phyloP scores from a whole-genome alignment of 1,139 yeast genomes.

The Yamadazyma membranifaciens region DNA sequence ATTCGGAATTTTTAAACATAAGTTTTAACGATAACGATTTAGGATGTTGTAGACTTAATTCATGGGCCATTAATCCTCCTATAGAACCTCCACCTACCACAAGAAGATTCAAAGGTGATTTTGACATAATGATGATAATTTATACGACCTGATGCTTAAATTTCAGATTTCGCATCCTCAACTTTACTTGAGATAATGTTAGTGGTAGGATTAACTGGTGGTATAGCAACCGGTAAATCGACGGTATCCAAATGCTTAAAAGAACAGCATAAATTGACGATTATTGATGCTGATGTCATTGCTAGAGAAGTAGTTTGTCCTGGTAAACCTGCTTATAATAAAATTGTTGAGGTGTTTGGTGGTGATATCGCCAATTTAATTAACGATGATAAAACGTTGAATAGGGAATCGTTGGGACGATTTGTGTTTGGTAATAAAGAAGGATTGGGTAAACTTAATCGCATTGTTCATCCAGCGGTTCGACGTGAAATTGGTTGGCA shows the following conservation, averaged over 20 bases:
- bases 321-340: conserved; percentile 65
- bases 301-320: conserved; percentile 87
- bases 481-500: conserved; percentile 62
- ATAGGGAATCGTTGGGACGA: conserved; percentile 73
- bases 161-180: too few species aligned
- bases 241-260: conserved; percentile 69
- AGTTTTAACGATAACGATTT: conserved; percentile 6
- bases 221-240: conserved; percentile 93
- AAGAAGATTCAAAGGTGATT: conserved; percentile 6
- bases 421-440: conserved; percentile 70
- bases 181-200: too few species aligned
- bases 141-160: too few species aligned
- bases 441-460: conserved; percentile 58
- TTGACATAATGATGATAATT: background rate
- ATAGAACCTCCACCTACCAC: conserved; percentile 17
- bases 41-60: conserved; percentile 8
- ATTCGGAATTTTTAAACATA: conserved; percentile 4
- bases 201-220: conserved; percentile 91
- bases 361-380: conserved; percentile 56
- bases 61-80: conserved; percentile 17
- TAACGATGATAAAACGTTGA: conserved; percentile 43
- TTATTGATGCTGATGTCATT: conserved; percentile 87
- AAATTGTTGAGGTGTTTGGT: conserved; percentile 61
- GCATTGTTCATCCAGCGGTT: conserved; percentile 89
- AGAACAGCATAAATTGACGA: conserved; percentile 50